Conservation (phyloP, 1,284 basidiomycete species). For the Anthracocystis panici-leucophaei region DNA sequence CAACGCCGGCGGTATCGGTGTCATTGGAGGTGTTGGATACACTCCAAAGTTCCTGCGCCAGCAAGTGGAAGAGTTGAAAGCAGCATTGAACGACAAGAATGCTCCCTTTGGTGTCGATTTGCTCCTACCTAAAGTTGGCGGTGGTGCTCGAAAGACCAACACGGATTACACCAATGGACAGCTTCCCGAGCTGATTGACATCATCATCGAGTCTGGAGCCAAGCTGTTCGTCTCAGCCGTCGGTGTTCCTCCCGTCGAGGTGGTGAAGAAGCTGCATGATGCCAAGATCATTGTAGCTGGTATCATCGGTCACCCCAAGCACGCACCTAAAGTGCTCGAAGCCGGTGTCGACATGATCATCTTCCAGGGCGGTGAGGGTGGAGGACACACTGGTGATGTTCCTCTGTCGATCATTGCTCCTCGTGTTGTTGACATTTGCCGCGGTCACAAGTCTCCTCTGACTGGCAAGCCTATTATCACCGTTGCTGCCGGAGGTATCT, state of each 20-base stretch:
- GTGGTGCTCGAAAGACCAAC: slow-evolving; percentile 63
- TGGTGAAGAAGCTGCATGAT: slow-evolving; percentile 61
- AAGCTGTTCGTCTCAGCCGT: slow-evolving; percentile 65
- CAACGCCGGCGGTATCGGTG: slow-evolving; percentile 63
- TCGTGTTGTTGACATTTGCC: slow-evolving; percentile 59
- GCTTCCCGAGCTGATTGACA: slow-evolving; percentile 58
- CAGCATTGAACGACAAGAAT: slow-evolving; percentile 59
- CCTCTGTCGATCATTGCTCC: slow-evolving; percentile 59
- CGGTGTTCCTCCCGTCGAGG: slow-evolving; percentile 60
- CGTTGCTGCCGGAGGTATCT: slow-evolving; percentile 63
- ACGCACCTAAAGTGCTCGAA: slow-evolving; percentile 62
- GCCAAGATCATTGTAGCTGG: slow-evolving; percentile 58
- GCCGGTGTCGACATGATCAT: slow-evolving; percentile 65
- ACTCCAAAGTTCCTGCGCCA: slow-evolving; percentile 44
- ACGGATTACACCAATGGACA: slow-evolving; percentile 62
- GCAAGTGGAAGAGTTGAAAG: slow-evolving; percentile 55
- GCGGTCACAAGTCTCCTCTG: slow-evolving; percentile 58
- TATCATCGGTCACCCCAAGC: slow-evolving; percentile 77
- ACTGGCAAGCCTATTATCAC: slow-evolving; percentile 63
- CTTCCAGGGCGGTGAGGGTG: slow-evolving; percentile 65
- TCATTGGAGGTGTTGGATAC: slow-evolving; percentile 65
- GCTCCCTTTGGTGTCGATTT: slow-evolving; percentile 64
- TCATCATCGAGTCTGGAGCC: slow-evolving; percentile 61
- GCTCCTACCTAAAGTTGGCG: slow-evolving; percentile 65
- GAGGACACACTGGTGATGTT: slow-evolving; percentile 65